Base-by-base conservation (phyloP, 495 filamentous ascomycete genomes). In the Apodospora peruviana region DNA sequence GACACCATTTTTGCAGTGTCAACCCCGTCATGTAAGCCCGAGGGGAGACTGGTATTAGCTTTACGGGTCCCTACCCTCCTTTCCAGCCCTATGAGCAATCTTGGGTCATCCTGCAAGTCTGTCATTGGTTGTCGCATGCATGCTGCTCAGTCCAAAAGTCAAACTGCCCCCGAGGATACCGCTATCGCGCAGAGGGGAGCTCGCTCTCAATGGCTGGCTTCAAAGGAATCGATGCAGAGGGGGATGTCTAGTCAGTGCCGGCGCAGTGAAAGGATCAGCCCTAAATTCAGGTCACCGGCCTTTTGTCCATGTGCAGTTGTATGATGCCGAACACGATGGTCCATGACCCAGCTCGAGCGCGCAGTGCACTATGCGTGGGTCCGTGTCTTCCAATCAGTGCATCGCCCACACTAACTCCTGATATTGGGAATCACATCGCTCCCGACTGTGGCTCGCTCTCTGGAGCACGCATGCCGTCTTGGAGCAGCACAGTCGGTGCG, bases 41-140 rank as follows among this genome's bases (percentile, higher is more conserved):
- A n/a, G n/a, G n/a, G n/a, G n/a, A n/a, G n/a, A n/a, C n/a, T n/a
- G n/a, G n/a, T n/a, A n/a, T n/a, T n/a, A n/a, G n/a, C n/a, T n/a
- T n/a, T n/a, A n/a, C n/a, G n/a, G n/a, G n/a, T n/a, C n/a, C n/a
- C n/a, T n/a, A n/a, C 42, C 50, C 53, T 41, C 55, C 55, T 47
- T 50, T 54, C 50, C 57, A 59, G 55, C 58, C 58, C 58, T 60
- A 60, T 24, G 57, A 49, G 17, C 17, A 25, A 22, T 12, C 7
- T 22, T 32, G 37, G 12, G 9, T 23, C 29, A 17, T 10, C 19
- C 21, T 22, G 12, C 16, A 34, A 17, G 32, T 23, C 19, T 53
- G 32, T 48, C 24, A 48, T 48, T 48, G 45, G 45, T 39, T 16
- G 38, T 11, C 11, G 25, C 3, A 21, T 27, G 36, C 14, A 40